Evolutionary conservation across 805 yeast genomes (phyloP).

Genomic region (Isabelozyma heimii): DNA sequence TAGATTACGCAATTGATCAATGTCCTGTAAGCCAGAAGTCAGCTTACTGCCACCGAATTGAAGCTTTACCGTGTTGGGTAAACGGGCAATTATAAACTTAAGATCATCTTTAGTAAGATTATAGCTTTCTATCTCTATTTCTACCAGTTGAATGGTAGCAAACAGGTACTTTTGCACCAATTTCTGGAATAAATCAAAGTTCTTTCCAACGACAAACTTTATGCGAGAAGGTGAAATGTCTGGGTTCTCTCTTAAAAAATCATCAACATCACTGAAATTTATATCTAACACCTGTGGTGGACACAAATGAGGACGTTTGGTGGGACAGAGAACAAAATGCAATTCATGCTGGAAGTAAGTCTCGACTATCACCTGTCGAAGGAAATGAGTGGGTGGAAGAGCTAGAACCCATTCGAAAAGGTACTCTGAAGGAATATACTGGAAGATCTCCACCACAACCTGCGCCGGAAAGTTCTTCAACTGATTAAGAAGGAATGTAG

Average conservation of each 20-base stretch:
- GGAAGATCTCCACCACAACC: slow-evolving; percentile 14
- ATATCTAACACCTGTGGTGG: neutral
- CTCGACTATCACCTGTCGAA: slow-evolving; percentile 21
- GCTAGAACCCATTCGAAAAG: slow-evolving; percentile 21
- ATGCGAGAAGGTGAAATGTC: slow-evolving; percentile 25
- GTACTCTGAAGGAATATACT: slow-evolving; percentile 16
- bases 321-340: slow-evolving; percentile 32
- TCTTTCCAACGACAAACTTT: slow-evolving; percentile 29
- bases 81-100: slow-evolving; percentile 16
- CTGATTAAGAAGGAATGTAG: slow-evolving; percentile 5
- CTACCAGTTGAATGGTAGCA: slow-evolving; percentile 13
- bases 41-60: slow-evolving; percentile 24
- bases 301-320: slow-evolving; percentile 16
- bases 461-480: slow-evolving; percentile 20
- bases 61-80: slow-evolving; percentile 24
- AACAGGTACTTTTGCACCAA: slow-evolving; percentile 18
- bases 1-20: slow-evolving; percentile 5
- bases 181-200: slow-evolving; percentile 23
- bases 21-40: neutral
- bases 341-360: slow-evolving; percentile 27
- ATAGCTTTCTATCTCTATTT: slow-evolving; percentile 25
- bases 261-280: slow-evolving; percentile 29
- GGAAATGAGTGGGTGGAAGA: slow-evolving; percentile 4
- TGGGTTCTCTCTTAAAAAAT: slow-evolving; percentile 24
- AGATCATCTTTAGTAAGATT: slow-evolving; percentile 17